Evolutionary conservation across 179 eudicot species (phyloP).

Genomic region (Silene coronaria): DNA sequence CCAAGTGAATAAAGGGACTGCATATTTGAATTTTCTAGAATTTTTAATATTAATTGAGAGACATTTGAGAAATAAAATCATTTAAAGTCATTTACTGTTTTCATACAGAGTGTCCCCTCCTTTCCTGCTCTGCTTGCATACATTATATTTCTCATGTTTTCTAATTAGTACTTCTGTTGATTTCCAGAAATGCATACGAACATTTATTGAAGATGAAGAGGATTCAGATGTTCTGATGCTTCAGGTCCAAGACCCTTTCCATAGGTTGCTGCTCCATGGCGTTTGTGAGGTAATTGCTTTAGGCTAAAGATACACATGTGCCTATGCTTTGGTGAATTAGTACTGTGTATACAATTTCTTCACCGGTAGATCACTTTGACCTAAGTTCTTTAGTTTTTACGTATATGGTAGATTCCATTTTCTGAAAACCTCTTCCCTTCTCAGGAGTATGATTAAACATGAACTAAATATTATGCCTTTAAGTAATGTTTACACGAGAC

Average conservation of each 20-base stretch:
- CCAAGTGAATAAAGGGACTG: not conserved
- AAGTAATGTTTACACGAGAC: too few species aligned
- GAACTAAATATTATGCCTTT: too few species aligned
- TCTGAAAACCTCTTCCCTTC: not conserved
- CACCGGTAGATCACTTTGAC: not conserved
- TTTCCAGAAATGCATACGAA: slow-evolving; percentile 55
- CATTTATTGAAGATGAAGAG: slow-evolving; percentile 49
- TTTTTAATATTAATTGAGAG: too few species aligned
- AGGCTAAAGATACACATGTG: not conserved
- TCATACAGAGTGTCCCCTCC: not conserved
- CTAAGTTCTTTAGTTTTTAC: not conserved
- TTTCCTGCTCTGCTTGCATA: not conserved
- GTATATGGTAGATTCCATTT: not conserved
- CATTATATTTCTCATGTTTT: not conserved
- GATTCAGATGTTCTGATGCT: slow-evolving; percentile 54
- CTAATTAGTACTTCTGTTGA: not conserved
- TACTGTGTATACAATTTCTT: not conserved
- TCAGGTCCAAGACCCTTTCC: slow-evolving; percentile 79
- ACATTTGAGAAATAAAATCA: not conserved
- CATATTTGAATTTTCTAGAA: too few species aligned
- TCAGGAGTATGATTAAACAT: not conserved
- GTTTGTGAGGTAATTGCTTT: slow-evolving; percentile 71
- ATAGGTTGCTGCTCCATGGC: slow-evolving; percentile 87
- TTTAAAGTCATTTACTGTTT: too few species aligned
- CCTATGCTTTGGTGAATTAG: not conserved